Evolutionary conservation across 345 rosid species (phyloP), one percentile per base, ranked within the genome.

Genomic region (Arabidopsis suecica): DNA sequence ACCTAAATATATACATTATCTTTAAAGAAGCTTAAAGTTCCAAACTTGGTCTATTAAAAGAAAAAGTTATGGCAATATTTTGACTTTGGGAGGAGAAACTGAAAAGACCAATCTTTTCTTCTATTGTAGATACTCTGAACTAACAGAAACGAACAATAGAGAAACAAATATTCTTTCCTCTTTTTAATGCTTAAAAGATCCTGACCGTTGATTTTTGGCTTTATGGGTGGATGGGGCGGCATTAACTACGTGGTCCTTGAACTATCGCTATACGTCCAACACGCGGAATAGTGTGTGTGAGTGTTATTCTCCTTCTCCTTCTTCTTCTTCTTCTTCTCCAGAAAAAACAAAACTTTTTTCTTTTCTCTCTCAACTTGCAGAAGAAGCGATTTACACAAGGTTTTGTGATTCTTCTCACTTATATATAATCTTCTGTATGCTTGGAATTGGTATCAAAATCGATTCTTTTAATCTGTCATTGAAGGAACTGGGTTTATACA

Each of bases 231-330:
- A 76, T 69, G 75, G 75, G 79, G 79, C 20, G 28, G 58, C 70
- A 69, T 76, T 61, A 61, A 49, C 75, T 76, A 76, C 74, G 79
- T 76, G 79, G 79, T 68, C 79, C 74, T 69, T 53, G 30, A 18
- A 34, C 50, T 61, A 3, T 53, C 65, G 13, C 65, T 69, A 23
- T 61, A 23, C 32, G 49, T 69, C 74, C 64, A 22, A 76, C 74
- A 76, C 74, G 79, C 50, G 65, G 74, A 69, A 41, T 61, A 76
- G 74, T 69, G 58, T 69, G 64, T 61, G 69, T 22, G 61, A 34
- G 20, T 66, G 49, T 33, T 18, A 61, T 61, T 57, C 60, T 10
- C 5, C 18, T 50, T 36, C 44, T 22, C 18, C 32, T 28, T 28
- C 32, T 28, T 28, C 32, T 28, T 22, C 22, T 58, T 56, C 33